Conservation (phyloP, 2,329 filamentous ascomycete genomes). For the Microdochium nivale region DNA sequence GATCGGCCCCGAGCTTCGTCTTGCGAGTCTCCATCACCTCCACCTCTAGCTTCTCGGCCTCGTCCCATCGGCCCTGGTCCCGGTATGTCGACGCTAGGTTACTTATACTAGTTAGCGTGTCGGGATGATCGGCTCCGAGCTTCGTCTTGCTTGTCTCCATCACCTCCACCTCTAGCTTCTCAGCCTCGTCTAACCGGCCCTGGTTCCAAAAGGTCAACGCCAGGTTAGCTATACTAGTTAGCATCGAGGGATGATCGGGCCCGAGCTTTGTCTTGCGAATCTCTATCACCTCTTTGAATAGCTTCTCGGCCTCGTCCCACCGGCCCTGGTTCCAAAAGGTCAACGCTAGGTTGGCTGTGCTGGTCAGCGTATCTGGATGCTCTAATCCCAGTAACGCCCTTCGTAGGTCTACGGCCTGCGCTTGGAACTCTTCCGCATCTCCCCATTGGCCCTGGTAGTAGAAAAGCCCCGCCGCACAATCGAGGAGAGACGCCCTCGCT, state of each 20-base stretch:
- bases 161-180: no score
- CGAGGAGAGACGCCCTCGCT: background rate
- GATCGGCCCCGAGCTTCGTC: no score
- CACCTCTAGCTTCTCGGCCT: no score
- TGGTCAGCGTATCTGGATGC: background rate
- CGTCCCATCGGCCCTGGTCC: no score
- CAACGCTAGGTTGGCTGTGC: background rate
- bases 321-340: no score
- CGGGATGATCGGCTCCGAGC: conserved; percentile 2
- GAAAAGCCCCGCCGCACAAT: background rate
- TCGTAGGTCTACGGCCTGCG: background rate
- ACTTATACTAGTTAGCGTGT: conserved; percentile 3
- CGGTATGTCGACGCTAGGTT: no score
- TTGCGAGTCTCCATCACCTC: background rate
- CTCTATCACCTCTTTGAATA: background rate
- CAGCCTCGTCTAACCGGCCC: conserved; percentile 6
- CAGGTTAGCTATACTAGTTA: background rate
- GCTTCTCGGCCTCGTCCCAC: no score
- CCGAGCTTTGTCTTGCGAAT: background rate
- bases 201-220: no score
- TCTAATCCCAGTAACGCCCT: background rate
- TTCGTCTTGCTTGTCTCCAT: conserved; percentile 2
- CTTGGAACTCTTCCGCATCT: background rate
- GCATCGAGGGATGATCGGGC: background rate
- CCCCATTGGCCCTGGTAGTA: background rate